Conservation (phyloP, 2,329 filamentous ascomycete species). For the Chrysoporthe deuterocubensis region DNA sequence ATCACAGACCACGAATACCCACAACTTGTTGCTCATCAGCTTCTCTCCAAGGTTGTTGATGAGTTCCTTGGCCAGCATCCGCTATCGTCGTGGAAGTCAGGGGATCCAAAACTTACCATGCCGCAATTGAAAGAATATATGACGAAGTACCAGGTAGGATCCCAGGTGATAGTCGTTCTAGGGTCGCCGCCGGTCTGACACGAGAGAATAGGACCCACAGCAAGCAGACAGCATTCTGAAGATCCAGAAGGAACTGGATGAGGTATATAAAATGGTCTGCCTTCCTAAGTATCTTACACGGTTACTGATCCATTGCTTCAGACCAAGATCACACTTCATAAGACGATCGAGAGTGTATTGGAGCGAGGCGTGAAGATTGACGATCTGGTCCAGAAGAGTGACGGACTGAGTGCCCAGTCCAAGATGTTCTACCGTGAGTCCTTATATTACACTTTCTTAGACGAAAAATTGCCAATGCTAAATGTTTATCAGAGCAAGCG, state of each 20-base stretch:
- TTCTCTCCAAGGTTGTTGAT: constrained; percentile 79
- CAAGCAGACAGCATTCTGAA: constrained; percentile 91
- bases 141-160: constrained; percentile 54
- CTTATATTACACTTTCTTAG: background rate
- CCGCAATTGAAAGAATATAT: constrained; percentile 80
- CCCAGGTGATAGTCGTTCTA: background rate
- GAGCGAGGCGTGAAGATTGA: constrained; percentile 97
- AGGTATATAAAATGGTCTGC: constrained; percentile 1
- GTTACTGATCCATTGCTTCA: constrained; percentile 41
- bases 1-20: constrained; percentile 77
- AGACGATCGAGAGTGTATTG: constrained; percentile 87
- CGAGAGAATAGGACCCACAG: constrained; percentile 70
- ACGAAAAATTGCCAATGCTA: background rate
- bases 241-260: constrained; percentile 95
- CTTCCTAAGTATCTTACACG: background rate
- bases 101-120: constrained; percentile 60
- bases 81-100: constrained; percentile 65
- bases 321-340: constrained; percentile 95
- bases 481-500: constrained; percentile 55
- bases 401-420: constrained; percentile 85
- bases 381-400: constrained; percentile 89
- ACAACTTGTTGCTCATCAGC: constrained; percentile 38
- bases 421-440: constrained; percentile 93
- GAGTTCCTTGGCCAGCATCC: constrained; percentile 83
- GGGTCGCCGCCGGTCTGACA: background rate